These are phyloP conservation scores for Yarrowia galli DNA, from an alignment of 1,139 yeast genomes.

Conservation along the genomic window DNA sequence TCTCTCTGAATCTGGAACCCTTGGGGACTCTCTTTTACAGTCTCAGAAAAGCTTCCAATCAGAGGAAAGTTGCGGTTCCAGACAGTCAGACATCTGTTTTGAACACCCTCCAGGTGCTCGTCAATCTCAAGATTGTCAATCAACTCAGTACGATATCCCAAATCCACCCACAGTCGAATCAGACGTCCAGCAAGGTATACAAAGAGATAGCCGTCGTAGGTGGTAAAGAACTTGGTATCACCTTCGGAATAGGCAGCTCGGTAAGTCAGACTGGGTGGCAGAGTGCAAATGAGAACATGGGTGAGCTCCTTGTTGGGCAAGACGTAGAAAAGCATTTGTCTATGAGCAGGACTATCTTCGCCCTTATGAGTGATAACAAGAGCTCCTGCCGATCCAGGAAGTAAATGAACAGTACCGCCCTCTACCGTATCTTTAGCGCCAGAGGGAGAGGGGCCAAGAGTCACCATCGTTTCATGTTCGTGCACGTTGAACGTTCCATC, in stretches of 20 bases:
- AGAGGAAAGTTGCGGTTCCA: not conserved
- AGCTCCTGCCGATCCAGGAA: conserved; percentile 1
- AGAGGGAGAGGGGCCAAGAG: not conserved
- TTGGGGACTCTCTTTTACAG: not conserved
- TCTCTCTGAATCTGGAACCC: not conserved
- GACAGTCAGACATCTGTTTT: not conserved
- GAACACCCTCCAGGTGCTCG: not conserved
- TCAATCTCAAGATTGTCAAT: not conserved
- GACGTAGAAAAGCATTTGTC: not conserved
- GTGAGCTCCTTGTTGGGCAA: not conserved
- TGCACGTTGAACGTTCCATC: no score
- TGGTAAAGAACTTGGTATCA: not conserved
- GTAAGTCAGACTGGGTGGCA: not conserved
- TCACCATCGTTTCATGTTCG: not conserved
- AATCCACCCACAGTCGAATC: conserved; percentile 3
- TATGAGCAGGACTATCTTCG: not conserved
- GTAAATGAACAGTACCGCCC: not conserved
- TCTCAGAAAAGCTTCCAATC: not conserved
- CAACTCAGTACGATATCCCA: not conserved
- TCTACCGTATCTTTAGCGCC: no score
- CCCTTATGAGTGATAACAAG: not conserved
- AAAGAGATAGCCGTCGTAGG: not conserved
- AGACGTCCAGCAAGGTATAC: conserved; percentile 6
- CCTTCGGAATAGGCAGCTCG: not conserved
- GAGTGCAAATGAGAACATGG: not conserved